Evolutionary conservation across 495 filamentous ascomycete species (phyloP).

Genomic region (Xylaria castorea): DNA sequence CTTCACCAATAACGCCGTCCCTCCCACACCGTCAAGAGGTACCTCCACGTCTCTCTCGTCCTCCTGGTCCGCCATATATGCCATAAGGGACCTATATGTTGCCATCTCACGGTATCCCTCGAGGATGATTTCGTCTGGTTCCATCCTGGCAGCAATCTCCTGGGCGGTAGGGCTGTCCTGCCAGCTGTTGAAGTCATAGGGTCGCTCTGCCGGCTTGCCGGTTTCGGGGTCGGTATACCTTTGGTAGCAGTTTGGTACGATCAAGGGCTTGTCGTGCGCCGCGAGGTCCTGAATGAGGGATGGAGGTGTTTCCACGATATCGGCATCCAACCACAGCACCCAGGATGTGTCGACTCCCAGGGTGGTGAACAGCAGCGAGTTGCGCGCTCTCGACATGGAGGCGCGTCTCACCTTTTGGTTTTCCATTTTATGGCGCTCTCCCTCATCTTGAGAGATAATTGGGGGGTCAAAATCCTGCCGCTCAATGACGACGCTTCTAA

Average conservation of each 20-base stretch:
- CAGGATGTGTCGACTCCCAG: slow-evolving; percentile 91
- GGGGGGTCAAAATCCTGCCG: slow-evolving; percentile 94
- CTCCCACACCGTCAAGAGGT: slow-evolving; percentile 88
- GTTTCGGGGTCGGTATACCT: slow-evolving; percentile 77
- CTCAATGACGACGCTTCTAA: slow-evolving; percentile 90
- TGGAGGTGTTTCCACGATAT: slow-evolving; percentile 87
- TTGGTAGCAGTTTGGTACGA: slow-evolving; percentile 96
- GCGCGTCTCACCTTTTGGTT: slow-evolving; percentile 87
- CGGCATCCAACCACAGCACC: slow-evolving; percentile 95
- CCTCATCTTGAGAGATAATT: slow-evolving; percentile 78
- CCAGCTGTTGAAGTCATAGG: slow-evolving; percentile 98
- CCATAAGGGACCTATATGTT: slow-evolving; percentile 91
- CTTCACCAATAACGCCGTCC: slow-evolving; percentile 92
- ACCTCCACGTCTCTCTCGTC: slow-evolving; percentile 68
- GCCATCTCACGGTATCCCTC: slow-evolving; percentile 93
- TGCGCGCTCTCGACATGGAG: slow-evolving; percentile 91
- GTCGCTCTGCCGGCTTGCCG: slow-evolving; percentile 72
- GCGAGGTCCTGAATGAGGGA: slow-evolving; percentile 93
- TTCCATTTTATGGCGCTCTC: slow-evolving; percentile 85
- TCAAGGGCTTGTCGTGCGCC: slow-evolving; percentile 80
- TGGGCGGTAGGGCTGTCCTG: slow-evolving; percentile 81
- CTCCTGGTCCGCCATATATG: slow-evolving; percentile 70
- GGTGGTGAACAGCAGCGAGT: slow-evolving; percentile 96
- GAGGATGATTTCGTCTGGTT: slow-evolving; percentile 83
- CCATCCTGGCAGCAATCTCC: slow-evolving; percentile 78